Base-by-base conservation (phyloP, 2,329 filamentous ascomycete genomes). In the Phoma sp. region DNA sequence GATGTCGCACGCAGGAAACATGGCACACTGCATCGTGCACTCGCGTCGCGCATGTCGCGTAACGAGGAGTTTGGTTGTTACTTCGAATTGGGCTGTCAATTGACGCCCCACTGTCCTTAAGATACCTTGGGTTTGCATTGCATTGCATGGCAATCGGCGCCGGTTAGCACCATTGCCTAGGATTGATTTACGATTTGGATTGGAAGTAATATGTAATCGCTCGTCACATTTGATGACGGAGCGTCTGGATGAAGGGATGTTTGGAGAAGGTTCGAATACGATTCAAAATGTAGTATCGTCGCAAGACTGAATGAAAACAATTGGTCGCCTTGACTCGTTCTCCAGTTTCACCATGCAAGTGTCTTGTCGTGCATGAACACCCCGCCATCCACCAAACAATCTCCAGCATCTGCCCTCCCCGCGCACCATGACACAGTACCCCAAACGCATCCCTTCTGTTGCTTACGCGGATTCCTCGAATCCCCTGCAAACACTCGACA, bases 401-500 rank as follows among this genome's bases (percentile, higher is more conserved):
- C n/a, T 15, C 26, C 40, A 42, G 6, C 29, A 18, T 23, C 15
- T 10, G 36, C 15, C 43, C 49, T 20, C 48, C 39, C 39, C 46
- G 18, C 51, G 40, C 56, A 61, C 47, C 49, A 66, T 66, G 62
- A 58, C 59, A 38, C 48, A 47, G 48, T 60, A 57, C 40, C 64
- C 59, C 43, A 54, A 40, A 39, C 60, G 63, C 47, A 50, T 61
- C 55, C 52, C 56, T 30, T 59, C 64, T 5, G 45, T 72, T 32
- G 64, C 67, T 7, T 76, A 76, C 62, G 66, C 59, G 30, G 39
- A 52, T 28, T 54, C 61, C 6, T 39, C 62, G 7, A 64, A 65
- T 32, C 62, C 46, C 11, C 73, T 80, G 17, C 77, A 79, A 57
- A 79, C 75, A 0, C 64, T 80, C 9, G 73, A 78, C 48, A 51